Evolutionary conservation across 2,329 filamentous ascomycete species (phyloP).

Genomic region (Fusarium chuoi): DNA sequence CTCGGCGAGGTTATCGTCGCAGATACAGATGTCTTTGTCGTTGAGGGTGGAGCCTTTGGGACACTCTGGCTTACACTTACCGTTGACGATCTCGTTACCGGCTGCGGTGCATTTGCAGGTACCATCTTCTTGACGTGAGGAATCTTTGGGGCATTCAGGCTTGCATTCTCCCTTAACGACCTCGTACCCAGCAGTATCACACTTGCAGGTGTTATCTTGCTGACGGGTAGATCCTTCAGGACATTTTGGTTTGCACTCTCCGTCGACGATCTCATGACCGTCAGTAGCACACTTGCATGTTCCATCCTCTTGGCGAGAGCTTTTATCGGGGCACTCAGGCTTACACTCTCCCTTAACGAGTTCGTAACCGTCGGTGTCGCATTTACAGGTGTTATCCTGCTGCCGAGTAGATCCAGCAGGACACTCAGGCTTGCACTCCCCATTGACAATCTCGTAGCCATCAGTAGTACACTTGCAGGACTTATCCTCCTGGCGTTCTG

Average conservation of each 20-base stretch:
- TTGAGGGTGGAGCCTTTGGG: neutral
- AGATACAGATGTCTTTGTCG: neutral
- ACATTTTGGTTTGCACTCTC: neutral
- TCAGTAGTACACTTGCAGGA: neutral
- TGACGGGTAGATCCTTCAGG: neutral
- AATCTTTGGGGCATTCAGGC: neutral
- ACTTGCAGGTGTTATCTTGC: neutral
- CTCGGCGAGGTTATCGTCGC: neutral
- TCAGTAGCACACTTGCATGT: neutral
- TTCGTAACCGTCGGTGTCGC: fast-evolving
- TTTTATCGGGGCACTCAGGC: fast-evolving
- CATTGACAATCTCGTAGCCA: neutral
- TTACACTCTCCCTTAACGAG: neutral
- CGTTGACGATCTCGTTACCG: neutral
- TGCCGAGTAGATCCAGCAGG: neutral
- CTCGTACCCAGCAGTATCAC: neutral
- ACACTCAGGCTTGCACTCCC: neutral
- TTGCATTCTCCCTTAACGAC: neutral
- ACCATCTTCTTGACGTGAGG: neutral
- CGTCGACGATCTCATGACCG: neutral
- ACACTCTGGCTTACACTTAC: neutral
- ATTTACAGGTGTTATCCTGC: neutral
- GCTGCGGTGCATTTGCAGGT: neutral
- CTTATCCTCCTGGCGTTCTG: neutral
- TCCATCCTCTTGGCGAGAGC: neutral